These are phyloP conservation scores for Mikania micrantha DNA, from an alignment of 129 eudicot genomes.

Conservation along the genomic window DNA sequence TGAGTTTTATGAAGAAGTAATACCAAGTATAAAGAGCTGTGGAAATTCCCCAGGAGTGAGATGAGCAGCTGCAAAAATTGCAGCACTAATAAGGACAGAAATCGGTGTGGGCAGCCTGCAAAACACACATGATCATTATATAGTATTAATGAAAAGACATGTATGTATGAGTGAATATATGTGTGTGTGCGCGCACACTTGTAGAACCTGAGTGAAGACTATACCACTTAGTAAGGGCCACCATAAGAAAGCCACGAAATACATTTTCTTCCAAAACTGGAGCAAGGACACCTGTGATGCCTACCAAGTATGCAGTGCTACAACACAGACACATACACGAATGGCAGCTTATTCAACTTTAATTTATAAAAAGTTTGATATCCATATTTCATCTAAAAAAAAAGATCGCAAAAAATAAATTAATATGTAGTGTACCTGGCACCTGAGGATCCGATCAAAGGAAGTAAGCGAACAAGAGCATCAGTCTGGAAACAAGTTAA, in stretches of 20 bases:
- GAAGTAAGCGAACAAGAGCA: slow-evolving; percentile 91
- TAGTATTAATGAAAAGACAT: background rate
- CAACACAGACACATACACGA: slow-evolving; percentile 24
- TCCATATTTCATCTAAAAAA: background rate
- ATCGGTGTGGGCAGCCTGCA: slow-evolving; percentile 96
- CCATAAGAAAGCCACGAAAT: slow-evolving; percentile 95
- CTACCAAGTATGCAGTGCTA: slow-evolving; percentile 81
- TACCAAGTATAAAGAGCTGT: slow-evolving; percentile 95
- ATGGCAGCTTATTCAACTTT: background rate
- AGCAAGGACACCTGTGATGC: slow-evolving; percentile 91
- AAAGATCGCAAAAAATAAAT: background rate
- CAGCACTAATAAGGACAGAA: slow-evolving; percentile 74
- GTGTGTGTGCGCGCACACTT: no score
- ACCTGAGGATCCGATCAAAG: slow-evolving; percentile 87
- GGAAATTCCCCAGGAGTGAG: slow-evolving; percentile 98
- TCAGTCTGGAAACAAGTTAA: slow-evolving; percentile 61
- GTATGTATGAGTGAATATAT: background rate
- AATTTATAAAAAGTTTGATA: background rate
- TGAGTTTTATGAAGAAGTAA: background rate
- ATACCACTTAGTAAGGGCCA: slow-evolving; percentile 91
- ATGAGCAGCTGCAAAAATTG: slow-evolving; percentile 95
- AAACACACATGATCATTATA: slow-evolving; percentile 1
- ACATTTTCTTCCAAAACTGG: slow-evolving; percentile 98
- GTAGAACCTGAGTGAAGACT: background rate
- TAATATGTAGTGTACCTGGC: slow-evolving; percentile 48